phyloP scores from a whole-genome alignment of 2,329 filamentous ascomycete species.

The Botrytis fabae region DNA sequence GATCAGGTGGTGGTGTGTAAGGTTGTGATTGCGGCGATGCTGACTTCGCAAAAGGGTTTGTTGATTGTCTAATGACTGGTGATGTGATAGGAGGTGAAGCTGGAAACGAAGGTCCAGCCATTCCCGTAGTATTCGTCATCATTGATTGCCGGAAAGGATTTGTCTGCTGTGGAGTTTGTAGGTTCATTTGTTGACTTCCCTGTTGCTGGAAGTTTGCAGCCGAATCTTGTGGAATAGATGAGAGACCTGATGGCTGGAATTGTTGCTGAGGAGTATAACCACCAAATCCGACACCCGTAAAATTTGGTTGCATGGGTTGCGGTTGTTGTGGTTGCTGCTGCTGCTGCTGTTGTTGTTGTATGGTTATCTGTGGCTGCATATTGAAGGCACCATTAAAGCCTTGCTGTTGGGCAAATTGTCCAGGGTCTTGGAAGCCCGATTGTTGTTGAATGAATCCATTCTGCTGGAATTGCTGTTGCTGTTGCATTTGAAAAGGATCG shows the following conservation, averaged over 20 bases:
- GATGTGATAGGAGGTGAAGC: conserved; percentile 47
- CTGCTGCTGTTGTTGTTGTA: conserved; percentile 39
- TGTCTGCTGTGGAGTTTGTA: conserved; percentile 60
- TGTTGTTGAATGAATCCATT: conserved; percentile 47
- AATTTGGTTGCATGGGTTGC: conserved; percentile 57
- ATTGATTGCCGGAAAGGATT: conserved; percentile 96
- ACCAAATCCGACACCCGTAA: conserved; percentile 79
- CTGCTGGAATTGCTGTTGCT: conserved; percentile 46
- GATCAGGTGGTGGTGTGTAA: conserved; percentile 41
- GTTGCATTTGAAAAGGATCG: conserved; percentile 34
- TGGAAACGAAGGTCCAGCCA: conserved; percentile 45
- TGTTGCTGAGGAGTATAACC: conserved; percentile 70
- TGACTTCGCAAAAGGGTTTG: conserved; percentile 83
- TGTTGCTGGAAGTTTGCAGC: conserved; percentile 51
- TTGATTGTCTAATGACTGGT: conserved; percentile 63
- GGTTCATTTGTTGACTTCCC: conserved; percentile 45
- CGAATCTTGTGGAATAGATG: conserved; percentile 59
- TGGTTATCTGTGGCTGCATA: conserved; percentile 28
- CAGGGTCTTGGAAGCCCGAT: conserved; percentile 45
- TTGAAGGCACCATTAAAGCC: conserved; percentile 38
- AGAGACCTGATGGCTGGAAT: conserved; percentile 55
- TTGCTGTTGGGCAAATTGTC: conserved; percentile 46
- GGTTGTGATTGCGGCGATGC: conserved; percentile 42
- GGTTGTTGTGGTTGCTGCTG: conserved; percentile 38
- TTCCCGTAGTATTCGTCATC: conserved; percentile 59